These are phyloP conservation scores for Auxenochlorella pyrenoidosa DNA, from an alignment of 139 green algal genomes.

Conservation along the genomic window DNA sequence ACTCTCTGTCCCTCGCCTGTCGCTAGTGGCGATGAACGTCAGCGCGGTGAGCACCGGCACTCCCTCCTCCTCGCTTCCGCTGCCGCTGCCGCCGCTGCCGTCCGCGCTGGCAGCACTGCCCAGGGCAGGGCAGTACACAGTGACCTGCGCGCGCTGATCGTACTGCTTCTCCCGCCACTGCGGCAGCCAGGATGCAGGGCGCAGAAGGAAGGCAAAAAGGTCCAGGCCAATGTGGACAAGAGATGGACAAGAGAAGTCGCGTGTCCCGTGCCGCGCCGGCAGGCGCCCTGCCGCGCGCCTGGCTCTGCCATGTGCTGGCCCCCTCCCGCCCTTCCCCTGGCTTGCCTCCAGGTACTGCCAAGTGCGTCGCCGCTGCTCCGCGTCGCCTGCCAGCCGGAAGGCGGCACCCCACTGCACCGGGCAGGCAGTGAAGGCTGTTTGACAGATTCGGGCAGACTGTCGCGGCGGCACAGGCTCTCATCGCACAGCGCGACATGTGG, in stretches of 20 bases:
- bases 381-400: conserved; percentile 56
- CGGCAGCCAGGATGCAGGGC: background rate
- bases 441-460: no score
- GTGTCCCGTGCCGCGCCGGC: no score
- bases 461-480: no score
- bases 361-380: conserved; percentile 59
- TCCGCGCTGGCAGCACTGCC: background rate
- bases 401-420: conserved; percentile 60
- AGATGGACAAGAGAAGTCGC: no score
- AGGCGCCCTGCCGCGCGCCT: no score
- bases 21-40: conserved; percentile 7
- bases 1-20: background rate
- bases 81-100: background rate
- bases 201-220: background rate
- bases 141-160: conserved; percentile 55
- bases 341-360: conserved; percentile 68
- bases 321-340: background rate
- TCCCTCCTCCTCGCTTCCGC: background rate
- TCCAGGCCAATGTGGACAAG: background rate
- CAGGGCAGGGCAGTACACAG: background rate
- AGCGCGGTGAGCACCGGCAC: conserved; percentile 3
- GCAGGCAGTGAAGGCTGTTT: background rate
- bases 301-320: background rate
- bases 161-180: conserved; percentile 88
- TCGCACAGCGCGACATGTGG: no score